Percentiles rank a stretch among this genome's conserved stretches.
These are phyloP conservation scores for Alternaria sp. DNA, from an alignment of 2,329 filamentous ascomycete genomes.

Conservation along the genomic window DNA sequence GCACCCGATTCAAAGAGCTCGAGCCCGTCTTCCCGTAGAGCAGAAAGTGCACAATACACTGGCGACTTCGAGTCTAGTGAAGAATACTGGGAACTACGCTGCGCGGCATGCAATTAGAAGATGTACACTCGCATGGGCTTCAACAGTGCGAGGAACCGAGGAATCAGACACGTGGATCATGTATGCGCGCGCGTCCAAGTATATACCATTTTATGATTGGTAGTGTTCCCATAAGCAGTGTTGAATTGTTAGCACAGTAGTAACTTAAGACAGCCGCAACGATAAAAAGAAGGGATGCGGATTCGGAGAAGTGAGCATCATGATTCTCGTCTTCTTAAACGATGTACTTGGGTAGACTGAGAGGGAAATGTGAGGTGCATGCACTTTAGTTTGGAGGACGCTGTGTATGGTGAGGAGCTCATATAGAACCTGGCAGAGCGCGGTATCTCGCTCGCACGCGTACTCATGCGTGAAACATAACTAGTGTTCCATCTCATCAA, in stretches of 20 bases:
- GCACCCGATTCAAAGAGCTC: no score
- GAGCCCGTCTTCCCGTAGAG: no score
- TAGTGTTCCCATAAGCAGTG: not conserved
- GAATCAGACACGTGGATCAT: not conserved
- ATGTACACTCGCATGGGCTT: no score
- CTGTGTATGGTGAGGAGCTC: not conserved
- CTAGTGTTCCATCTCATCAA: slow-evolving; percentile 41
- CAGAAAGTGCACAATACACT: no score
- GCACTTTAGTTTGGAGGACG: not conserved
- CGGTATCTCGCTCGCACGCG: not conserved
- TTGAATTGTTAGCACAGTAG: not conserved
- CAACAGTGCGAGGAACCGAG: not conserved
- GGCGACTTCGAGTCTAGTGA: no score
- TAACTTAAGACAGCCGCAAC: not conserved
- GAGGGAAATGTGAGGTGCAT: not conserved
- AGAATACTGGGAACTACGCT: no score
- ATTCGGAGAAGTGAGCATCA: not conserved
- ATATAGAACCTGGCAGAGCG: not conserved
- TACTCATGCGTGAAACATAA: not conserved
- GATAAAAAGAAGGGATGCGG: not conserved
- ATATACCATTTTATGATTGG: not conserved
- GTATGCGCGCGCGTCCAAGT: not conserved
- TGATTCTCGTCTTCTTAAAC: not conserved
- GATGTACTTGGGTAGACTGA: not conserved
- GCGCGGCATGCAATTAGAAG: no score